Conservation (phyloP, 2,329 filamentous ascomycete genomes). For the Verticillium tricorpus region DNA sequence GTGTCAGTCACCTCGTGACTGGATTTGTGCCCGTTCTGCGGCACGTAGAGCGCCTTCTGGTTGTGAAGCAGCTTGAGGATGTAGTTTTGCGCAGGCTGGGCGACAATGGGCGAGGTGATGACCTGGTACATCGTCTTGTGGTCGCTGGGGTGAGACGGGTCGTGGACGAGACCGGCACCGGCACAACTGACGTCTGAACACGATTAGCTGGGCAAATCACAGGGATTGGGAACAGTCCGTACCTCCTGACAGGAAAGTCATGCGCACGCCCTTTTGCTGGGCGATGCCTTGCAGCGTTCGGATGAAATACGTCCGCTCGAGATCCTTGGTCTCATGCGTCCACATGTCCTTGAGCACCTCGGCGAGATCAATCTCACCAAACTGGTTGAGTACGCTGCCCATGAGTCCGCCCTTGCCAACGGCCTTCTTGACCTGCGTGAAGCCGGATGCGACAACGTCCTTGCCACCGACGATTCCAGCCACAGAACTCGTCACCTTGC, state of each 20-base stretch:
- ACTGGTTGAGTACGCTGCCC: constrained; percentile 92
- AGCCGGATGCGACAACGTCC: constrained; percentile 85
- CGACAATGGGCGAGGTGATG: constrained; percentile 88
- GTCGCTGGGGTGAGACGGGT: constrained; percentile 83
- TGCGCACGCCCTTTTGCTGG: constrained; percentile 90
- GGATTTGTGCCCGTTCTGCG: constrained; percentile 76
- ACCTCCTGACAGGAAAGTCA: constrained; percentile 94
- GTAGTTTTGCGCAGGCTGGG: constrained; percentile 78
- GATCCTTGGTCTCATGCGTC: constrained; percentile 97
- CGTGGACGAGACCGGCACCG: constrained; percentile 89
- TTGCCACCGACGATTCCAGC: constrained; percentile 95
- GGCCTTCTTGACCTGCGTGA: constrained; percentile 92
- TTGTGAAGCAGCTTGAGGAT: constrained; percentile 93
- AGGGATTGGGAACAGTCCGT: constrained; percentile 21
- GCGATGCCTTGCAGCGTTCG: constrained; percentile 92
- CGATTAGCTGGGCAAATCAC: constrained; percentile 15
- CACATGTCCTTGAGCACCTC: constrained; percentile 95
- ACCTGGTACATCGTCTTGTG: constrained; percentile 99
- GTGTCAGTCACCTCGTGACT: constrained; percentile 78
- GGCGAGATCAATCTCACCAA: constrained; percentile 90
- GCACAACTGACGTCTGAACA: constrained; percentile 73
- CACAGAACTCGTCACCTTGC: constrained; percentile 91
- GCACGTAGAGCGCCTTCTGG: constrained; percentile 88
- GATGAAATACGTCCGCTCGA: constrained; percentile 94
- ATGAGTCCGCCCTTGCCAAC: constrained; percentile 94